These are phyloP conservation scores for Gossypium sturtianum DNA, from an alignment of 345 rosid genomes.

Conservation along the genomic window DNA sequence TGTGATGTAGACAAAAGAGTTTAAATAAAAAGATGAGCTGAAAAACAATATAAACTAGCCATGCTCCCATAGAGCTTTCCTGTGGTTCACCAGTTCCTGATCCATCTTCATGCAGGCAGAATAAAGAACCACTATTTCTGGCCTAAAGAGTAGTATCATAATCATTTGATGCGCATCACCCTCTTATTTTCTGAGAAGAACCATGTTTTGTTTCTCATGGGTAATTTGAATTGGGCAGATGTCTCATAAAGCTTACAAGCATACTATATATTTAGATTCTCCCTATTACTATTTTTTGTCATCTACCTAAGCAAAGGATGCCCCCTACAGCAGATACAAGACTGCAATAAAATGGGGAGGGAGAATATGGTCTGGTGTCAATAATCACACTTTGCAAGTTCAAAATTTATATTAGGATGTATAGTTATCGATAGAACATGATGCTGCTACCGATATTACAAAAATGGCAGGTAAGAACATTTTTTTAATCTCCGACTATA, in stretches of 20 bases:
- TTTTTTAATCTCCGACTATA: background rate
- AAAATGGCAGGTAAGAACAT: background rate
- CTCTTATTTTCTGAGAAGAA: background rate
- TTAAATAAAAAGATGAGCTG: background rate
- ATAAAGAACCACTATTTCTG: background rate
- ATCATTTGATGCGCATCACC: background rate
- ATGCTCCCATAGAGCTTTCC: background rate
- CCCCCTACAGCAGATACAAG: background rate
- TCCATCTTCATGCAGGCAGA: background rate
- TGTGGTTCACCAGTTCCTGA: background rate
- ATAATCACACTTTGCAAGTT: background rate
- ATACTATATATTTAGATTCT: background rate
- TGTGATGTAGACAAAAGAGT: background rate
- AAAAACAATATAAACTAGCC: background rate
- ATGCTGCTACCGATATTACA: background rate
- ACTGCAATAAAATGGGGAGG: background rate
- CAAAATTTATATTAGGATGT: background rate
- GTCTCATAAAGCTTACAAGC: background rate
- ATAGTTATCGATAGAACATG: background rate
- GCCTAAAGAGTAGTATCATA: background rate
- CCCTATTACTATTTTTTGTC: background rate
- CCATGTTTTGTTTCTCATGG: background rate
- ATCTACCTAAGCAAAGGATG: background rate
- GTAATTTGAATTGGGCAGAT: background rate
- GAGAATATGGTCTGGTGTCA: background rate